Evolutionary conservation across 2,329 filamentous ascomycete genomes (phyloP), one percentile per base, ranked within the genome.

Genomic region (Monilinia fructicola): DNA sequence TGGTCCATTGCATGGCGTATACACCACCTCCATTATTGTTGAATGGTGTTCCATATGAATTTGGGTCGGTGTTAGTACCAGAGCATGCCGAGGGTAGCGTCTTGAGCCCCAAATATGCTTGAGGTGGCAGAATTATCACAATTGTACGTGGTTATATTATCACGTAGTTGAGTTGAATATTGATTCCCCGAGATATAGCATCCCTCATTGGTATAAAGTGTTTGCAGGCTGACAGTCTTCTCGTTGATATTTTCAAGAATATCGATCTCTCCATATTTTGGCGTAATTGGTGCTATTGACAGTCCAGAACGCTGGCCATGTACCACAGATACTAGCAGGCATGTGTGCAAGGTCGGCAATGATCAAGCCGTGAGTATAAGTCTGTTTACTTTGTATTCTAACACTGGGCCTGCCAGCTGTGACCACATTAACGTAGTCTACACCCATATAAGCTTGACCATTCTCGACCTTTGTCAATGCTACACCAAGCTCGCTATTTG

Each of bases 1-100:
- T 78, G 53, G 88, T 88, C 90, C 91, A 94, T 73, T 89, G 81
- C 70, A 89, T 84, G 7, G 87, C 88, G 71, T 90, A 91, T 4
- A 91, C 83, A 42, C 88, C 89, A 42, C 89, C 88, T 2, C 82
- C 81, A 44, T 77, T 83, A 4, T 81, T 80, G 75, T 93, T 92
- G 79, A 93, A 91, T 1, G 82, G 80, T 56, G 81, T 84, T 60
- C 83, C 83, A 35, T 81, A 75, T 59, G 82, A 82, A 18, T 75
- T 76, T 55, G 78, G 79, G 72, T 82, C 79, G 2, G 70, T 66
- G 66, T 80, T 81, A 0, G 64, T 68, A 50, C 72, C 69, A 23
- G 67, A 64, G 42, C 73, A 74, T 38, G 69, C 72, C 64, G 72
- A 70, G 54, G 54, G 64, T 55, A 9, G 44, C 77, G 21, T 82